Evolutionary conservation across 352 stramenopile species (phyloP).

Genomic region (Globisporangium orthogonon): DNA sequence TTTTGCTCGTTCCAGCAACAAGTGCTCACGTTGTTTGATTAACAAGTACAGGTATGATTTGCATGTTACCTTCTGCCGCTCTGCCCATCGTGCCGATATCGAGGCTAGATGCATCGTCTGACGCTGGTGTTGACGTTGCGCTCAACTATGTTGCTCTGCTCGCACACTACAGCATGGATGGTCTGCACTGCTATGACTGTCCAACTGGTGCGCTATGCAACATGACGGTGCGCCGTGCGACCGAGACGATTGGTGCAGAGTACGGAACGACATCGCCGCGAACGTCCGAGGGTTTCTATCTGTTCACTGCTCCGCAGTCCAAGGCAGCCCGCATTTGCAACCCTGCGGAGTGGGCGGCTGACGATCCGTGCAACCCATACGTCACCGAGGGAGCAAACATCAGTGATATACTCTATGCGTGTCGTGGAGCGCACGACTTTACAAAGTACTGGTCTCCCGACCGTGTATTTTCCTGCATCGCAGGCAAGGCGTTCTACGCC

Average conservation of each 20-base stretch:
- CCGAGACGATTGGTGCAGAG: constrained; percentile 33
- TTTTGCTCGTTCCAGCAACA: constrained; percentile 16
- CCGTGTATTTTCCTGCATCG: constrained; percentile 54
- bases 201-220: constrained; percentile 40
- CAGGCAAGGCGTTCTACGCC: constrained; percentile 46
- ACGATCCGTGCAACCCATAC: constrained; percentile 40
- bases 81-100: too few relatives aligned
- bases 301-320: constrained; percentile 42
- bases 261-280: constrained; percentile 44
- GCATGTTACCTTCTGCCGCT: background rate
- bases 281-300: constrained; percentile 46
- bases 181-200: constrained; percentile 45
- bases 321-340: constrained; percentile 25
- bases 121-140: too few relatives aligned
- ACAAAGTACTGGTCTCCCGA: constrained; percentile 50
- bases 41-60: constrained; percentile 37
- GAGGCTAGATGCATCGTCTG: too few relatives aligned
- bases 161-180: constrained; percentile 44
- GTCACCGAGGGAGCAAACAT: constrained; percentile 15
- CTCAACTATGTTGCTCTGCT: background rate
- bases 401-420: constrained; percentile 34
- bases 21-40: constrained; percentile 43
- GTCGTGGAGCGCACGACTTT: constrained; percentile 26
- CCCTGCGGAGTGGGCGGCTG: constrained; percentile 30
- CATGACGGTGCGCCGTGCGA: constrained; percentile 44